Conservation (phyloP, 2,329 filamentous ascomycete genomes). For the Claviceps purpurea region DNA sequence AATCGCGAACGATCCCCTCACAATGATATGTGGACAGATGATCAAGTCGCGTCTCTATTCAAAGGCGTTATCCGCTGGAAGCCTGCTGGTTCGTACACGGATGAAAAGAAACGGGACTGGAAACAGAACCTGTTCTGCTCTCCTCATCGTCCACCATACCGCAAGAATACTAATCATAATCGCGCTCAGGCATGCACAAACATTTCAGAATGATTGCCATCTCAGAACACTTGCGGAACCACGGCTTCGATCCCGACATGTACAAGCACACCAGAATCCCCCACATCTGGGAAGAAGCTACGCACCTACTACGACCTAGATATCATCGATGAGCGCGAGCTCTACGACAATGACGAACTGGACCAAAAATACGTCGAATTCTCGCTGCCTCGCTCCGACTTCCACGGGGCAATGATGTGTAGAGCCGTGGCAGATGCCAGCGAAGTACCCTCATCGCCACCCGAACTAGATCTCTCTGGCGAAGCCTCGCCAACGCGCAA, state of each 20-base stretch:
- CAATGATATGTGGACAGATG: constrained; percentile 81
- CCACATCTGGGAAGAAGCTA: constrained; percentile 86
- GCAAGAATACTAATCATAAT: not conserved
- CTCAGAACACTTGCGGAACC: constrained; percentile 63
- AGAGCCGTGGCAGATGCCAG: constrained; percentile 30
- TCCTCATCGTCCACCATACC: not conserved
- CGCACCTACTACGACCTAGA: constrained; percentile 72
- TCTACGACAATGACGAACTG: constrained; percentile 46
- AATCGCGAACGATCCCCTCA: constrained; percentile 12
- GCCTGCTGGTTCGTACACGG: constrained; percentile 57
- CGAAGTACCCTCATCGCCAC: constrained; percentile 34
- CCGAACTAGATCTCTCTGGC: constrained; percentile 28
- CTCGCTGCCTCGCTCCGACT: constrained; percentile 38
- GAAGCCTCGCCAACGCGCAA: constrained; percentile 23
- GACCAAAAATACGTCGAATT: constrained; percentile 54
- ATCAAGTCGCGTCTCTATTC: constrained; percentile 84
- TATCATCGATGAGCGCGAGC: constrained; percentile 73
- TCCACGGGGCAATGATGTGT: constrained; percentile 32
- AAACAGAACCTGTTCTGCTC: not conserved
- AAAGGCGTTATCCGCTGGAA: constrained; percentile 93
- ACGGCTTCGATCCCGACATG: constrained; percentile 60
- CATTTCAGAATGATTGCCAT: constrained; percentile 88
- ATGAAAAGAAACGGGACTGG: not conserved
- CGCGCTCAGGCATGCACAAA: constrained; percentile 64
- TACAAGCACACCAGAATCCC: constrained; percentile 74